Evolutionary conservation across 2,329 filamentous ascomycete genomes (phyloP).

Genomic region (Sclerotinia trifoliorum): DNA sequence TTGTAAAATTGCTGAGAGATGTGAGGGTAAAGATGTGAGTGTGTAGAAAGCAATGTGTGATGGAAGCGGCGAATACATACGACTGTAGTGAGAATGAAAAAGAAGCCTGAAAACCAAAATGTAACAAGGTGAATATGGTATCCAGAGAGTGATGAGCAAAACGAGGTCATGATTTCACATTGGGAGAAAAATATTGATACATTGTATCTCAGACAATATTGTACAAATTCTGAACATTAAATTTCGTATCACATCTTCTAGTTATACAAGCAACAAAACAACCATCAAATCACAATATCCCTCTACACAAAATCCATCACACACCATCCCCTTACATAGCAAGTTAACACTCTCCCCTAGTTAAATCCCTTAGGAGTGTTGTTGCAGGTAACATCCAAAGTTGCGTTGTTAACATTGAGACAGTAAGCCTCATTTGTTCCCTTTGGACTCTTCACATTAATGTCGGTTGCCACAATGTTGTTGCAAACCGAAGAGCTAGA

Average conservation of each 20-base stretch:
- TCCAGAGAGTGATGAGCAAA: no score
- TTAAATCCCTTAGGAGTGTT: constrained; percentile 35
- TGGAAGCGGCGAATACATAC: no score
- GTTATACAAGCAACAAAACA: constrained; percentile 33
- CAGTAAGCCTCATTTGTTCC: constrained; percentile 47
- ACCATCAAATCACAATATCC: not conserved
- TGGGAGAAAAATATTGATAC: no score
- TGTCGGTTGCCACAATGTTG: constrained; percentile 49
- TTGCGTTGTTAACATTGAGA: constrained; percentile 45
- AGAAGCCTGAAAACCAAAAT: no score
- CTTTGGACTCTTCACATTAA: constrained; percentile 49
- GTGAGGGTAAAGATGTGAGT: not conserved
- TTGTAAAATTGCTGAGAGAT: not conserved
- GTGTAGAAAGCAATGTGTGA: no score
- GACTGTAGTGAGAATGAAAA: not conserved
- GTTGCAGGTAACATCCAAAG: constrained; percentile 42
- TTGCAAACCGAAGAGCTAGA: constrained; percentile 48
- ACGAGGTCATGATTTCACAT: no score
- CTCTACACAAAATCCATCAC: not conserved
- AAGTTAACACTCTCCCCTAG: constrained; percentile 19
- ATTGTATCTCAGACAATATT: not conserved
- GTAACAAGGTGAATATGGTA: no score
- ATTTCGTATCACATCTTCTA: not conserved
- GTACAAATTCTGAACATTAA: not conserved
- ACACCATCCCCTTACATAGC: not conserved